A percentile compares a stretch with the other conserved stretches of the same genome.
These are phyloP conservation scores for Rosa hybrid DNA, from an alignment of 331 rosid genomes.

Conservation along the genomic window DNA sequence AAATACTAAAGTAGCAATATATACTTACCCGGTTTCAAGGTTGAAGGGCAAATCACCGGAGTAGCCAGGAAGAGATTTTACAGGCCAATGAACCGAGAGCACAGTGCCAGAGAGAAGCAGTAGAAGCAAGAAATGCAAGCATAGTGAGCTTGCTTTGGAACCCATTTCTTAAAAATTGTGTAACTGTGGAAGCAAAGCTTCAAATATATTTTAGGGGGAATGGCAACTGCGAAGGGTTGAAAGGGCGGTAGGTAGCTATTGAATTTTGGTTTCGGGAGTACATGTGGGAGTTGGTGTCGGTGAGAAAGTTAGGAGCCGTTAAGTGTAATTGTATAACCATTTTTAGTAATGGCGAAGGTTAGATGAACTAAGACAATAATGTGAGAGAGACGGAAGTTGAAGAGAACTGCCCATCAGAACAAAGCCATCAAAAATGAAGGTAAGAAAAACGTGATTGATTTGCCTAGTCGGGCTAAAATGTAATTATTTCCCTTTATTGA, in stretches of 20 bases:
- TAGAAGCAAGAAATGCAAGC: conserved; percentile 16
- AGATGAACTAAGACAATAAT: background rate
- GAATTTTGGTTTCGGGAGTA: background rate
- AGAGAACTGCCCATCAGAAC: background rate
- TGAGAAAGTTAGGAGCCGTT: background rate
- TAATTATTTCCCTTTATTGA: background rate
- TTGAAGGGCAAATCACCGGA: conserved; percentile 22
- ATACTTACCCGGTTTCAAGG: conserved; percentile 24
- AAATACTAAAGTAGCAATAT: background rate
- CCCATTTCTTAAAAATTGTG: background rate
- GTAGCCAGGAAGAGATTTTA: conserved; percentile 24
- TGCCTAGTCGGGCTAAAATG: background rate
- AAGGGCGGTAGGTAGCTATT: background rate
- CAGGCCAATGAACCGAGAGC: conserved; percentile 11
- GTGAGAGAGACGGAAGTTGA: background rate
- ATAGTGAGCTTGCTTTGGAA: conserved; percentile 3
- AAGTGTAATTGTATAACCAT: too few relatives aligned
- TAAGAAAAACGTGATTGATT: background rate
- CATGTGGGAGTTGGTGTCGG: background rate
- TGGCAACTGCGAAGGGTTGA: background rate
- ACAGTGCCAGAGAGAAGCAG: conserved; percentile 9
- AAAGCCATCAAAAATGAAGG: background rate
- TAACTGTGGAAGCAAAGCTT: background rate
- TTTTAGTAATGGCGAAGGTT: background rate
- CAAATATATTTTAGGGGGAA: background rate